These are phyloP conservation scores for Fagopyrum tataricum DNA, from an alignment of 148 eudicot genomes.

Conservation along the genomic window DNA sequence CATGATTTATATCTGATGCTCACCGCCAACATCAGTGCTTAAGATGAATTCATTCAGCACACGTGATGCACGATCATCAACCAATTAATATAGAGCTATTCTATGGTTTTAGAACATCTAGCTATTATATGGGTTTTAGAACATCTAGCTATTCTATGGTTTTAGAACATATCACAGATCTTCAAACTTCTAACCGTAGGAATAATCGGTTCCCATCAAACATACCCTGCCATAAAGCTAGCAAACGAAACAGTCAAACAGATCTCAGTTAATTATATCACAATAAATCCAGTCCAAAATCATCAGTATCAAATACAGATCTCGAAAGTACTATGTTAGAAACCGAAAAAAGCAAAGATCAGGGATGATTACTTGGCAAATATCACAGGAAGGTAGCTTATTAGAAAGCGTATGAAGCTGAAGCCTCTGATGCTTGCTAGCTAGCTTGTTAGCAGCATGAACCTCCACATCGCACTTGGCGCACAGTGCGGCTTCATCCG, in stretches of 20 bases:
- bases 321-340: neutral
- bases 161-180: too few species aligned
- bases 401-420: conserved; percentile 60
- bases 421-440: conserved; percentile 96
- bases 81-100: neutral
- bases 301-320: neutral
- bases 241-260: neutral
- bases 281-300: too few species aligned
- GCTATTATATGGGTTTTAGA: neutral
- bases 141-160: neutral
- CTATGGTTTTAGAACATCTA: neutral
- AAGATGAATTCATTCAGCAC: neutral
- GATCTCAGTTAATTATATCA: neutral
- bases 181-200: neutral
- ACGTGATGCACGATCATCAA: neutral
- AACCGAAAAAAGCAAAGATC: neutral
- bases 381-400: conserved; percentile 90
- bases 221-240: neutral
- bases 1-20: neutral
- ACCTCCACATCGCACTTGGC: conserved; percentile 78
- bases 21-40: neutral
- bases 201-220: neutral
- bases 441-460: conserved; percentile 95
- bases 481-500: conserved; percentile 94
- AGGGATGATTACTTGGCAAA: conserved; percentile 57